These are phyloP conservation scores for Biancaea sappan DNA, from an alignment of 306 rosid genomes.

Conservation along the genomic window DNA sequence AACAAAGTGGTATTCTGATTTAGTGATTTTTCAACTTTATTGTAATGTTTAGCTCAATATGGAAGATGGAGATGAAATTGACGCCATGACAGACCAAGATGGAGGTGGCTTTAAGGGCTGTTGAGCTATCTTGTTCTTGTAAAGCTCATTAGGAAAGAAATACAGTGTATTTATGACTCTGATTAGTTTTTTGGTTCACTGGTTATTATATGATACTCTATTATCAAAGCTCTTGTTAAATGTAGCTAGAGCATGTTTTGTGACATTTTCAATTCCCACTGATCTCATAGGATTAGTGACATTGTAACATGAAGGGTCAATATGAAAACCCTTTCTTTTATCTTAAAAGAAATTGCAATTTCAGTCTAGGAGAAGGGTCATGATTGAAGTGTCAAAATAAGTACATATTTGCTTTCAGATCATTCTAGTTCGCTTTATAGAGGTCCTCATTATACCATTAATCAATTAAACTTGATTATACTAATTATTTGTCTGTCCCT, in stretches of 20 bases:
- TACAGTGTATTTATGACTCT: not conserved
- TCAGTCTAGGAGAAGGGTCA: no score
- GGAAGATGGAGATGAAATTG: not conserved
- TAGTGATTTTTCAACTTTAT: not conserved
- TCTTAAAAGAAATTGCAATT: no score
- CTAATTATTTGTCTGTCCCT: no score
- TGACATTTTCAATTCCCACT: not conserved
- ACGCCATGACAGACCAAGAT: constrained; percentile 13
- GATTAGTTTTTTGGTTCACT: not conserved
- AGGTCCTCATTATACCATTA: no score
- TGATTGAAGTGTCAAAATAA: no score
- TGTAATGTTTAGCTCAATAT: not conserved
- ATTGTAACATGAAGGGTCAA: not conserved
- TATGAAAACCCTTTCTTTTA: not conserved
- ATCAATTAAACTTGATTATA: no score
- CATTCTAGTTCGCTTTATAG: no score
- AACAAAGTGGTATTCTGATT: not conserved
- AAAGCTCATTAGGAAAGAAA: not conserved
- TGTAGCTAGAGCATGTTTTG: not conserved
- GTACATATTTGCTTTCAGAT: no score
- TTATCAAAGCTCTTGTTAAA: not conserved
- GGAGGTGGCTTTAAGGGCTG: not conserved
- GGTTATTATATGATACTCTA: not conserved
- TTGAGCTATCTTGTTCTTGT: not conserved
- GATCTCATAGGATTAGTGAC: not conserved